Evolutionary conservation across 805 yeast species (phyloP).

Genomic region (Zygoascus bituminiphila): DNA sequence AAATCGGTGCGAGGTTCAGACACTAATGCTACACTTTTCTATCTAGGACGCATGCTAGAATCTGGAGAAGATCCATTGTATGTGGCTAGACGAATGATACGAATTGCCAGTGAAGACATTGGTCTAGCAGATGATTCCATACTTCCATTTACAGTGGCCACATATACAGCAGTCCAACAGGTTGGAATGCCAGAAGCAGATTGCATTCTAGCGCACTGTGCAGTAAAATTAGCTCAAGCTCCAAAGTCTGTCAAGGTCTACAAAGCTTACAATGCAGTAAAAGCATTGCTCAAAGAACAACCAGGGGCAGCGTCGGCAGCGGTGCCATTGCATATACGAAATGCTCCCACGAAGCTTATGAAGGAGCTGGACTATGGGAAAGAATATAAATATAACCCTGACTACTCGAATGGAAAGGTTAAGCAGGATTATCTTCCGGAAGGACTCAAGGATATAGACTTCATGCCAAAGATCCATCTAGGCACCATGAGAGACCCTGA

Average conservation of each 20-base stretch:
- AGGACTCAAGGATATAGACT: conserved; percentile 39
- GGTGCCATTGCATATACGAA: conserved; percentile 65
- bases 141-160: conserved; percentile 77
- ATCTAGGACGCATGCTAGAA: conserved; percentile 76
- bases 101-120: conserved; percentile 92
- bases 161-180: conserved; percentile 80
- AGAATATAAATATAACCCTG: conserved; percentile 85
- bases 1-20: conserved; percentile 85
- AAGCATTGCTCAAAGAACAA: conserved; percentile 45
- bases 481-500: conserved; percentile 20
- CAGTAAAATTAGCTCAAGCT: conserved; percentile 80
- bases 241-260: conserved; percentile 82
- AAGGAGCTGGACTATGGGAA: conserved; percentile 77
- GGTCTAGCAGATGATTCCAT: conserved; percentile 80
- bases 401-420: conserved; percentile 62
- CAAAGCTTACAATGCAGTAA: conserved; percentile 67
- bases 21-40: conserved; percentile 83
- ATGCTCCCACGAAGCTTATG: conserved; percentile 93
- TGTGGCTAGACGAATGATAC: conserved; percentile 81
- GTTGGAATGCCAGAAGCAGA: conserved; percentile 95
- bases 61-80: conserved; percentile 94
- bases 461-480: conserved; percentile 40
- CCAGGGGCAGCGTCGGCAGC: conserved; percentile 54
- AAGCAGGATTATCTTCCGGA: conserved; percentile 63
- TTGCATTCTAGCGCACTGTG: conserved; percentile 81